Conservation (phyloP, 108 stramenopile genomes). For the Nannochloropsis salina region DNA sequence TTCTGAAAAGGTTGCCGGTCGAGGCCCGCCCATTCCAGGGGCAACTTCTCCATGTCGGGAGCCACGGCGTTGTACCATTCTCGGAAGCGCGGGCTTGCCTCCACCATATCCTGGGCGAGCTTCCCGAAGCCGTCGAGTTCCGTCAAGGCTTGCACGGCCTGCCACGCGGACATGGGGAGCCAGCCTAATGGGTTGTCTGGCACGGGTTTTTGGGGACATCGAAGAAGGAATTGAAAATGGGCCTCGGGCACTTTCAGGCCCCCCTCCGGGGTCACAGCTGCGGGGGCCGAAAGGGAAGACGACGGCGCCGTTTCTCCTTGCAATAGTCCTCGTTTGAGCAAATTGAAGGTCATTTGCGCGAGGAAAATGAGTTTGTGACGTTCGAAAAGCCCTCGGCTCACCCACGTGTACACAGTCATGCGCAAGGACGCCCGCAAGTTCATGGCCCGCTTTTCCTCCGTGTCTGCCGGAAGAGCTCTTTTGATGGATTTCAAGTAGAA, state of each 20-base stretch:
- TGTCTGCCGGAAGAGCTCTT: constrained; percentile 60
- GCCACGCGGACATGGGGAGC: constrained; percentile 72
- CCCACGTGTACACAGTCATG: constrained; percentile 80
- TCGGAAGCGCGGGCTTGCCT: constrained; percentile 75
- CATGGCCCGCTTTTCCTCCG: constrained; percentile 60
- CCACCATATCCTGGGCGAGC: constrained; percentile 69
- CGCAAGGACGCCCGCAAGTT: constrained; percentile 69
- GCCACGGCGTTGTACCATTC: constrained; percentile 80
- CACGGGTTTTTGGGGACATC: constrained; percentile 59
- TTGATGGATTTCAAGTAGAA: constrained; percentile 76
- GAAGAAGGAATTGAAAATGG: constrained; percentile 74
- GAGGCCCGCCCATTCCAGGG: constrained; percentile 75
- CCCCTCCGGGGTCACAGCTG: not conserved
- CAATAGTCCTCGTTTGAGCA: constrained; percentile 76
- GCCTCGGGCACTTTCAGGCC: constrained; percentile 28
- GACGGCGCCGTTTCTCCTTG: constrained; percentile 36
- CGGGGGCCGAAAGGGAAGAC: not conserved
- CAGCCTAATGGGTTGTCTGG: constrained; percentile 64
- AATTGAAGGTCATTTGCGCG: constrained; percentile 74
- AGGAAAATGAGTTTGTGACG: constrained; percentile 82
- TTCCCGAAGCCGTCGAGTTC: constrained; percentile 74
- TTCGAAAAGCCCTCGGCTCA: constrained; percentile 78
- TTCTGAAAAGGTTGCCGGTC: constrained; percentile 80
- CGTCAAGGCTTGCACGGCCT: constrained; percentile 60
- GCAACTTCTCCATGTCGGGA: constrained; percentile 80